phyloP scores from a whole-genome alignment of 495 filamentous ascomycete genomes.

The Aspergillus indologenus region DNA sequence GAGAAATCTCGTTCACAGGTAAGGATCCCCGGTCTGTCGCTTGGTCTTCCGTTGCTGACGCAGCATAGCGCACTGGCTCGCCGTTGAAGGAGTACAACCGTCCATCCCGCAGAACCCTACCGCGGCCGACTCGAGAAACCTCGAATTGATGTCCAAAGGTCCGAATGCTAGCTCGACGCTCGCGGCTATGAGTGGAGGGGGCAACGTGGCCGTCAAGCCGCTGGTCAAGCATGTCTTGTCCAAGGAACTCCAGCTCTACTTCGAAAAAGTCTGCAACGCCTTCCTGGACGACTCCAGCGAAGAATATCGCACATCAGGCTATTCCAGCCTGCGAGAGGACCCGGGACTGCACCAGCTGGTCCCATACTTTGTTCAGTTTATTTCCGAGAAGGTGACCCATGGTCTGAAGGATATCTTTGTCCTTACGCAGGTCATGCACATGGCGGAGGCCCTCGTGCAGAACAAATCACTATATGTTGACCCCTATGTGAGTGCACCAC shows the following conservation, averaged over 20 bases:
- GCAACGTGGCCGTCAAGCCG: slow-evolving; percentile 79
- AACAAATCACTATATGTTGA: slow-evolving; percentile 82
- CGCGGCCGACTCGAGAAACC: slow-evolving; percentile 70
- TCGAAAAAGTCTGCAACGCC: slow-evolving; percentile 84
- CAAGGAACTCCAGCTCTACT: slow-evolving; percentile 95
- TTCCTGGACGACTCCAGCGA: slow-evolving; percentile 81
- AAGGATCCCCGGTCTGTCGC: slow-evolving; percentile 20
- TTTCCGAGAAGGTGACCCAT: slow-evolving; percentile 91
- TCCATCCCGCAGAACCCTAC: slow-evolving; percentile 95
- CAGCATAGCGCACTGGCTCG: slow-evolving; percentile 81
- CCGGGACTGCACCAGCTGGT: slow-evolving; percentile 91
- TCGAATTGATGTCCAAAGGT: slow-evolving; percentile 85
- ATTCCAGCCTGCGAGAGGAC: slow-evolving; percentile 77
- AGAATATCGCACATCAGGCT: slow-evolving; percentile 77
- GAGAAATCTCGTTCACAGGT: slow-evolving; percentile 92
- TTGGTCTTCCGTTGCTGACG: not conserved
- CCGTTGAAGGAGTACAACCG: slow-evolving; percentile 93
- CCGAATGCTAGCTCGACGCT: slow-evolving; percentile 78
- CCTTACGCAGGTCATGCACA: slow-evolving; percentile 84
- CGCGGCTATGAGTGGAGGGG: slow-evolving; percentile 76
- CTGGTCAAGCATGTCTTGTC: slow-evolving; percentile 92
- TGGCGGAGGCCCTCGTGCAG: slow-evolving; percentile 75
- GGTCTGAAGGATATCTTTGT: slow-evolving; percentile 80
- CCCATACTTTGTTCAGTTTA: slow-evolving; percentile 93
- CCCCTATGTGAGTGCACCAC: slow-evolving; percentile 63